Evolutionary conservation across 106 monocot species (phyloP).

Genomic region (Iris macrosiphon): DNA sequence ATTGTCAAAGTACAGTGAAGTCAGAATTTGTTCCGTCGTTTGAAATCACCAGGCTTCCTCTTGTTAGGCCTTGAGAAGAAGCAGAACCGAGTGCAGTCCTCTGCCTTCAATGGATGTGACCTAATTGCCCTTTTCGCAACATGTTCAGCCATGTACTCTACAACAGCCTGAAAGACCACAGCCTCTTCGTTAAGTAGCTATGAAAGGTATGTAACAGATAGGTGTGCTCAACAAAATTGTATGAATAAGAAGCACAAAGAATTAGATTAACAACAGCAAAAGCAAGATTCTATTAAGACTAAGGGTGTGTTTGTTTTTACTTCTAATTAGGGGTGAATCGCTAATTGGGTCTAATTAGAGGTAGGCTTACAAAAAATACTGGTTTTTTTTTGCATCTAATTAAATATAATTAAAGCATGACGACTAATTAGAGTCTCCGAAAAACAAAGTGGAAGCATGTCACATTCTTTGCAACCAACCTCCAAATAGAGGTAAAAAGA

Average conservation of each 20-base stretch:
- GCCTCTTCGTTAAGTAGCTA: too few relatives aligned
- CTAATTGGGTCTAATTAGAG: too few relatives aligned
- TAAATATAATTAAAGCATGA: neutral
- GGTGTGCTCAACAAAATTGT: neutral
- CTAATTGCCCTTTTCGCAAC: constrained; percentile 20
- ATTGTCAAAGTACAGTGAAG: too few relatives aligned
- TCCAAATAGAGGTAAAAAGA: too few relatives aligned
- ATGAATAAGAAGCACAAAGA: neutral
- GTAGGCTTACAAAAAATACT: too few relatives aligned
- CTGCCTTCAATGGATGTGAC: constrained; percentile 12
- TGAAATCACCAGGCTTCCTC: constrained; percentile 22
- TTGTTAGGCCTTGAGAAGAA: constrained; percentile 19
- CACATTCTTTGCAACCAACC: too few relatives aligned
- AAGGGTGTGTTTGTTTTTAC: too few relatives aligned
- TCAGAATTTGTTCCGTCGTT: too few relatives aligned
- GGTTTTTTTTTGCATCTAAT: too few relatives aligned
- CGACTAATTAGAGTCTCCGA: neutral
- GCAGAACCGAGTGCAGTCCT: constrained; percentile 21
- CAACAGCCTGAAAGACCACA: constrained; percentile 37
- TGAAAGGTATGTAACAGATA: too few relatives aligned
- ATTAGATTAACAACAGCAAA: neutral
- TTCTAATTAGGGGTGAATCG: too few relatives aligned
- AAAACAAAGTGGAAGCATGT: too few relatives aligned
- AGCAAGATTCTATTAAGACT: neutral
- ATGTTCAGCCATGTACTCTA: constrained; percentile 36